Evolutionary conservation across 2,329 filamentous ascomycete species (phyloP), one percentile per base, ranked within the genome.

Genomic region (Diaporthe sp.): DNA sequence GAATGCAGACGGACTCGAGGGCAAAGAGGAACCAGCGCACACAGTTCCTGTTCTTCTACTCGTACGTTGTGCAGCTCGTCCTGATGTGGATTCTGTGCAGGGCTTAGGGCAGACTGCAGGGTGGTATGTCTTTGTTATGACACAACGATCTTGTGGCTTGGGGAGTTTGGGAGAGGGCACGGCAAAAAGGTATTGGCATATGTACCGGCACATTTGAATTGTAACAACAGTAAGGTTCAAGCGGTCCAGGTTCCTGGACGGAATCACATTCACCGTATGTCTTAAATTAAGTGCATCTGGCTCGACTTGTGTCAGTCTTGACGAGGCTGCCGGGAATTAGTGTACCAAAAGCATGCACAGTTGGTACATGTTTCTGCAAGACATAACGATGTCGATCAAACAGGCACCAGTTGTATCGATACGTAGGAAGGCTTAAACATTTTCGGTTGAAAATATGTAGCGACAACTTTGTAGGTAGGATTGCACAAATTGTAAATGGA

Each of bases 1-100:
- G 92, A 76, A 91, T 92, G 89, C 87, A 91, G 82, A 90, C 89
- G 79, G 94, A 97, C 76, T 95, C 95, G 39, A 91, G 96, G 77
- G 93, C 94, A 53, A 97, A 98, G 86, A 92, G 94, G 82, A 97
- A 94, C 84, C 92, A 95, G 82, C 89, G 96, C 77, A 98, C 95
- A 1, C 95, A 98, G 84, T 98, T 98, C 82, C 88, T 98, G 79
- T 98, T 98, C 84, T 89, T 96, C 79, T 98, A 99, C 86, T 96
- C 96, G 59, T 99, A 98, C 84, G 88, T 97, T 73, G 93, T 98
- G 74, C 97, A 99, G 86, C 90, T 98, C 79, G 87, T 96, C 74
- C 98, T 98, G 84, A 99, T 98, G 96, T 97, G 96, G 93, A 84
- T 91, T 78, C 84, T 92, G 75, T 90, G 87, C 76, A 84, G 87